Evolutionary conservation across 768 basidiomycete genomes (phyloP).

Genomic region (Arthromyces matolae): DNA sequence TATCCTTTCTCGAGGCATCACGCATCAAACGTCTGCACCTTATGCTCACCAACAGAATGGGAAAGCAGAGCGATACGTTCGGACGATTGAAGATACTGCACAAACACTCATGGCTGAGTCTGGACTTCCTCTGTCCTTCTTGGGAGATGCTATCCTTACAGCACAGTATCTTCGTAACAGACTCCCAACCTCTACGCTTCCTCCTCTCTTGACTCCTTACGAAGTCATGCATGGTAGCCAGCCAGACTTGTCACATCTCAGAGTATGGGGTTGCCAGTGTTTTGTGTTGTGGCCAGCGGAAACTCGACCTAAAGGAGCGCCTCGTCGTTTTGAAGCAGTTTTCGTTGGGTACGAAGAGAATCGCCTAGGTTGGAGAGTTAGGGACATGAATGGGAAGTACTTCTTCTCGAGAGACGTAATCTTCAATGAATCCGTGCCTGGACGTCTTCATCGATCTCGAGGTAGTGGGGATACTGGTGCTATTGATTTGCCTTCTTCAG

Average conservation of each 20-base stretch:
- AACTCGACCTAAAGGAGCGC: constrained; percentile 12
- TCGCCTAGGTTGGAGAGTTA: neutral
- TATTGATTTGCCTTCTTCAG: neutral
- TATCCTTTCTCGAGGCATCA: constrained; percentile 14
- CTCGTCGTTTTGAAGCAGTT: constrained; percentile 15
- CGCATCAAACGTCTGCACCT: constrained; percentile 19
- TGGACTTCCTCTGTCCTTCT: constrained; percentile 20
- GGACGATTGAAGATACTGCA: constrained; percentile 22
- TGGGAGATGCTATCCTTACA: constrained; percentile 21
- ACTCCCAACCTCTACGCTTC: constrained; percentile 22
- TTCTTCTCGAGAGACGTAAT: neutral
- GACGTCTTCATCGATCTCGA: too few relatives aligned
- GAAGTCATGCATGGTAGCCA: constrained; percentile 16
- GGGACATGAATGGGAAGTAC: neutral
- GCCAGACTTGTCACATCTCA: constrained; percentile 23
- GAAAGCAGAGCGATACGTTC: constrained; percentile 25
- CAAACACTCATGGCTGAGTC: constrained; percentile 21
- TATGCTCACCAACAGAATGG: constrained; percentile 33
- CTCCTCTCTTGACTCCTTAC: constrained; percentile 16
- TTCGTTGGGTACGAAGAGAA: constrained; percentile 14
- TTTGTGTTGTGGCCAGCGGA: constrained; percentile 20
- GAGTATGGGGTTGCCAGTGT: constrained; percentile 26
- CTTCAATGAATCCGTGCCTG: neutral
- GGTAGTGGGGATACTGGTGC: neutral
- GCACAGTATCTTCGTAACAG: constrained; percentile 20